Evolutionary conservation across 371 early-diverging fungal genomes (phyloP), one percentile per base, ranked within the genome.

Genomic region (Syncephalastrum contaminatum): DNA sequence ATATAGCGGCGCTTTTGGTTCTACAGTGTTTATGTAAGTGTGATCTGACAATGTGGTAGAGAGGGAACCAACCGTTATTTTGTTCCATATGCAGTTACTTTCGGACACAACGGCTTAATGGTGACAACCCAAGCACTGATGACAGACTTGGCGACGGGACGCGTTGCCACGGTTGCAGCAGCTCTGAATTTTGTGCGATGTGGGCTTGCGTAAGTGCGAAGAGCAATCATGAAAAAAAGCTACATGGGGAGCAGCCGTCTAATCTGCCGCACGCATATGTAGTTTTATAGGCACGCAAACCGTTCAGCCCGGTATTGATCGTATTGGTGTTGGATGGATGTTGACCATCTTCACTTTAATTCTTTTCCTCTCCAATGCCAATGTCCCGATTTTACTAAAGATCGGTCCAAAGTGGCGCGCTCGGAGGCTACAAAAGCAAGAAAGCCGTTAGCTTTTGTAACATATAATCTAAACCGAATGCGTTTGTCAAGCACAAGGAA

Each of bases 81-180:
- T n/a, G 15, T 44, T 1, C 13, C 16, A 46, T 24, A 43, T 1
- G 48, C 4, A 43, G 43, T 45, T 16, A 21, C 4, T 27, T 41
- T 43, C 21, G 12, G 43, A 46, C 16, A 39, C 54, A 72, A 56
- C 27, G 69, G 69, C 8, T 53, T 64, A 20, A 24, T 45, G 12
- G 48, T 52, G 18, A 43, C 56, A 4, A 18, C 48, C 48, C 73
- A 72, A 44, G 67, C 77, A 2, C 22, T 76, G 21, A 27, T 68
- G 43, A 54, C 73, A 1, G 77, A 76, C 18, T 43, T 76, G 12
- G 70, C 63, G 40, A 73, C 77, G 4, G 66, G 65, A 13, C 60
- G 62, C 52, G 60, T 70, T 22, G 77, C 77, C 1, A 64, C 77
- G 24, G 69, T 73, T 25, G 69, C 77, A 15, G 77, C 77, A 14